Evolutionary conservation across 345 rosid genomes (phyloP).

Genomic region (Laguncularia racemosa): DNA sequence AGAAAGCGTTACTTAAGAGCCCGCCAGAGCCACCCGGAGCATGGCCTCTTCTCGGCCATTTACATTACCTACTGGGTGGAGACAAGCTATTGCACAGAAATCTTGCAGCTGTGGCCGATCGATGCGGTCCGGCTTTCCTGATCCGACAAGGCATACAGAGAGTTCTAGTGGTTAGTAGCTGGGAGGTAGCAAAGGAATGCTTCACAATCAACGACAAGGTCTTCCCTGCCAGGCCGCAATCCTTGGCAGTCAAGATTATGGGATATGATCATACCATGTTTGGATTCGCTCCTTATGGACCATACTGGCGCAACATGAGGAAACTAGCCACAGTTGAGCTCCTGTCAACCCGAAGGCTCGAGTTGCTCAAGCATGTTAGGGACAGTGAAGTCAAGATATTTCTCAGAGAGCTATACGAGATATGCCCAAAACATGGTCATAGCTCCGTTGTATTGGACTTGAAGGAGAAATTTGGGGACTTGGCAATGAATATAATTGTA

Average conservation of each 20-base stretch:
- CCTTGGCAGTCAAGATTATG: constrained; percentile 15
- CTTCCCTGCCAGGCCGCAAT: constrained; percentile 17
- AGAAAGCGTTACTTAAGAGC: constrained; percentile 2
- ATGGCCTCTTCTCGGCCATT: constrained; percentile 30
- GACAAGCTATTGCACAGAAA: constrained; percentile 15
- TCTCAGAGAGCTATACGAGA: constrained; percentile 12
- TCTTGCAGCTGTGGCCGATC: constrained; percentile 18
- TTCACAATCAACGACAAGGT: constrained; percentile 21
- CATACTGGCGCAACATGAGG: constrained; percentile 26
- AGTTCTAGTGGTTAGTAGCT: constrained; percentile 18
- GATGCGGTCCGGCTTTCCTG: constrained; percentile 16
- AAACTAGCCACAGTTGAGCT: constrained; percentile 23
- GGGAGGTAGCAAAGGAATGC: constrained; percentile 27
- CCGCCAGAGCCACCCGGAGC: constrained; percentile 25
- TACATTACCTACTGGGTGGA: constrained; percentile 12
- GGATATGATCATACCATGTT: constrained; percentile 21
- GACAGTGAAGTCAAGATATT: constrained; percentile 13
- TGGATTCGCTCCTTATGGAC: constrained; percentile 26
- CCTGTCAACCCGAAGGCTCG: constrained; percentile 22
- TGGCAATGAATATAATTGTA: constrained; percentile 22
- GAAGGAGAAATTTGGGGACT: constrained; percentile 14
- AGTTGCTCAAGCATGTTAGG: constrained; percentile 25
- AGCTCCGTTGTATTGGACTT: constrained; percentile 13
- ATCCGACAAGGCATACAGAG: constrained; percentile 19
- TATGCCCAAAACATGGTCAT: constrained; percentile 14